Percentiles rank a stretch among this genome's conserved stretches.
Conservation (phyloP, 768 basidiomycete species). For the Inosperma sp. region DNA sequence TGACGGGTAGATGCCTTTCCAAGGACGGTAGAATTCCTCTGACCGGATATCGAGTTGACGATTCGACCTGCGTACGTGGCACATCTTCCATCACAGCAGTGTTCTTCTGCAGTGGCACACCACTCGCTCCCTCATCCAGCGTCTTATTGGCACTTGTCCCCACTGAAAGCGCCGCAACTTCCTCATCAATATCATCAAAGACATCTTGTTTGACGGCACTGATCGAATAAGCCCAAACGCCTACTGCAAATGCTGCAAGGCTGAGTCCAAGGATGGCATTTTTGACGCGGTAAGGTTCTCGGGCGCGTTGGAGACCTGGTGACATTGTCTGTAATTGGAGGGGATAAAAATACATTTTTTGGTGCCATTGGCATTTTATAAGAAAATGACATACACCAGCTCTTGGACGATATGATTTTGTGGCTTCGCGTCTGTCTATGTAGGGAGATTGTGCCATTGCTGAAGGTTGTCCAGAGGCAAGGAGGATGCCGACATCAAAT, state of each 20-base stretch:
- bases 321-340: slow-evolving; percentile 63
- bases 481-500: no score
- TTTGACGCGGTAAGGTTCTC: slow-evolving; percentile 72
- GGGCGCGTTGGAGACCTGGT: slow-evolving; percentile 79
- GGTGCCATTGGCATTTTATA: neutral
- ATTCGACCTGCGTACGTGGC: neutral
- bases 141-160: neutral
- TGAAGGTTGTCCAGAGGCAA: no score
- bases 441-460: slow-evolving; percentile 33
- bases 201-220: slow-evolving; percentile 91
- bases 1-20: slow-evolving; percentile 40
- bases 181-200: slow-evolving; percentile 82
- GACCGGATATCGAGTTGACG: slow-evolving; percentile 10
- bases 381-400: slow-evolving; percentile 38
- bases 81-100: slow-evolving; percentile 5
- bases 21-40: slow-evolving; percentile 36
- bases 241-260: slow-evolving; percentile 69
- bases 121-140: neutral
- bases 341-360: neutral
- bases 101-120: neutral
- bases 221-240: slow-evolving; percentile 91
- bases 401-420: slow-evolving; percentile 48
- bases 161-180: slow-evolving; percentile 36
- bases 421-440: slow-evolving; percentile 40
- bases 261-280: slow-evolving; percentile 76